phyloP scores from a whole-genome alignment of 2,329 filamentous ascomycete species.

The Chaetomiaceae sp. region DNA sequence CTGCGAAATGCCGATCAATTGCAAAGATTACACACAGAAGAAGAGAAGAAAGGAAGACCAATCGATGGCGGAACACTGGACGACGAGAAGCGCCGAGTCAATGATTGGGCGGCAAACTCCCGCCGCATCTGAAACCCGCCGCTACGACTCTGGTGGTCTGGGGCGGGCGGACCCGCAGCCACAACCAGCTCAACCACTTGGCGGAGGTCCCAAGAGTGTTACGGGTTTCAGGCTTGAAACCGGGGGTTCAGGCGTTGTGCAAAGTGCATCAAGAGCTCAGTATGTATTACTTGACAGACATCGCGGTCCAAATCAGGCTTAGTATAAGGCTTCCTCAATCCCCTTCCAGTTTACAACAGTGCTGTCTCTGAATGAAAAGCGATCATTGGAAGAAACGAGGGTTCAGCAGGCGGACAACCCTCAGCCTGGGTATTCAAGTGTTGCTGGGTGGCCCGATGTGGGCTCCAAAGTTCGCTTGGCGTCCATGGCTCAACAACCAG shows the following conservation, averaged over 20 bases:
- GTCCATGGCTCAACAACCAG: too few relatives aligned
- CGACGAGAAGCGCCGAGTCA: slow-evolving; percentile 6
- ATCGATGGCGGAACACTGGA: background rate
- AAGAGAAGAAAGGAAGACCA: slow-evolving; percentile 5
- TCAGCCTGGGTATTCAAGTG: too few relatives aligned
- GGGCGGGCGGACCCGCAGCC: slow-evolving; percentile 2
- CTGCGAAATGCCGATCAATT: background rate
- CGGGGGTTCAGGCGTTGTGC: background rate
- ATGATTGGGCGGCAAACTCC: slow-evolving; percentile 7
- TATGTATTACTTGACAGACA: too few relatives aligned
- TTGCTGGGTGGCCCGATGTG: too few relatives aligned
- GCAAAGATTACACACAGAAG: background rate
- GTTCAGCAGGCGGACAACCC: too few relatives aligned
- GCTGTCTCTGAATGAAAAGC: too few relatives aligned
- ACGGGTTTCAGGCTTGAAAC: slow-evolving; percentile 4
- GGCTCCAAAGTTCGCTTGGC: too few relatives aligned
- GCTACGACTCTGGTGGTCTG: background rate
- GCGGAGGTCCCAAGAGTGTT: too few relatives aligned
- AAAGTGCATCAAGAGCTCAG: too few relatives aligned
- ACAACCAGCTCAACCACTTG: too few relatives aligned
- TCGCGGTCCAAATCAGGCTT: too few relatives aligned
- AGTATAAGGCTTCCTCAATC: background rate
- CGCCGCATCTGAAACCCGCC: slow-evolving; percentile 12
- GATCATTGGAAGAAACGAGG: too few relatives aligned
- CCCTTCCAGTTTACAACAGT: background rate